These are phyloP conservation scores for Cryptosporidium sp. DNA, from an alignment of 169 alveolate species.

Conservation along the genomic window DNA sequence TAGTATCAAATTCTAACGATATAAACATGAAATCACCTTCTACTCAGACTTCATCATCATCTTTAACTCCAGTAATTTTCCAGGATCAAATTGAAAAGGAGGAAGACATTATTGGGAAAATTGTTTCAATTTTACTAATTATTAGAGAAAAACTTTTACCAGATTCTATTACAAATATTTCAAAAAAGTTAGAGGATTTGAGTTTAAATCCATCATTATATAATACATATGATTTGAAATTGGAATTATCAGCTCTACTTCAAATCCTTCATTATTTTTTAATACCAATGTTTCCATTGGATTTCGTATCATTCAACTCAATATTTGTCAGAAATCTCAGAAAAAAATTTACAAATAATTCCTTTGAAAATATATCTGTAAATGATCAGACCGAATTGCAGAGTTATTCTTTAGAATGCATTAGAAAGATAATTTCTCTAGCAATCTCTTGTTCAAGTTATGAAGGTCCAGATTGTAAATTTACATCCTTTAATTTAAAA, in stretches of 20 bases:
- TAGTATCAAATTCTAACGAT: background rate
- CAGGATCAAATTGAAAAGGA: background rate
- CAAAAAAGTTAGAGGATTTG: conserved; percentile 2
- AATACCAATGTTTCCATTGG: conserved; percentile 27
- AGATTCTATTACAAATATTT: conserved; percentile 22
- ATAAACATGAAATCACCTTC: conserved; percentile 2
- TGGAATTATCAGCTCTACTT: conserved; percentile 7
- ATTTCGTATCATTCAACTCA: conserved; percentile 1
- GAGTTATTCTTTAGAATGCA: background rate
- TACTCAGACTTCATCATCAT: conserved; percentile 1
- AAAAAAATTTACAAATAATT: conserved; percentile 20
- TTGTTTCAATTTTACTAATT: conserved; percentile 1
- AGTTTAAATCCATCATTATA: background rate
- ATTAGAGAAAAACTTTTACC: conserved; percentile 40
- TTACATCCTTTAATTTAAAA: conserved; percentile 20
- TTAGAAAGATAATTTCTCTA: background rate
- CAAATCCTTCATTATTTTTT: conserved; percentile 18
- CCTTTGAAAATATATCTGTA: conserved; percentile 30
- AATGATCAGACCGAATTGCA: background rate
- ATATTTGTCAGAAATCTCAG: conserved; percentile 41
- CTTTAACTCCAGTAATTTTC: background rate
- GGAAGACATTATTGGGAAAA: background rate
- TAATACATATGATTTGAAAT: background rate
- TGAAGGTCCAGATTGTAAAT: conserved; percentile 63
- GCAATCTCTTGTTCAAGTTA: conserved; percentile 59